Base-by-base conservation (phyloP, 176 grass and related monocot species). In the Tillandsia leiboldiana region DNA sequence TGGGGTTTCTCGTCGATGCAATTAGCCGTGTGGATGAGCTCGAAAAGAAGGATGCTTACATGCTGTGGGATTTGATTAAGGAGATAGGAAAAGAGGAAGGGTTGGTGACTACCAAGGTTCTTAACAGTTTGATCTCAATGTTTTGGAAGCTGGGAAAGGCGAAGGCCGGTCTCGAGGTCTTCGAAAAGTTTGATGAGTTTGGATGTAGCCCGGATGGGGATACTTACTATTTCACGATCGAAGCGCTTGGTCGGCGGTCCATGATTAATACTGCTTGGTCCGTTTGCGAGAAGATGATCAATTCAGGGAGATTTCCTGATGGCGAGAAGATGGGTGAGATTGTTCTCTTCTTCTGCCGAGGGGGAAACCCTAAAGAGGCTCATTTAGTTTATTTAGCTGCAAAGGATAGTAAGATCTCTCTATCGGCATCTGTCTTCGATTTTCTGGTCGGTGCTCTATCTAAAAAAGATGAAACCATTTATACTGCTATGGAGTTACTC, bases 21-120 rank as follows among this genome's bases (percentile, higher is more conserved):
- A 23, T 99, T 51, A 72, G 77, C 57, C 71, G 56, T 26, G 83
- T 65, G 0, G 70, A 49, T 8, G 80, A 83, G 75, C 62, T 86
- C 49, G 70, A 51, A 53, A 94, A 90, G 56, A 82, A 66, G 77
- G 78, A 94, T 33, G 80, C 75, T 0, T 94, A 99, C 78, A 52
- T 81, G 87, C 77, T 99, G 42, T 93, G 90, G 95, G 90, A 99
- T 86, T 69, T 87, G 63, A 27, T 94, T 51, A 94, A 90, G 80
- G 87, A 94, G 75, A 83, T 90, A 48, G 90, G 82, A n/a, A 51
- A 50, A 52, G 78, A 84, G 51, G 77, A 79, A 11, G 84, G 82
- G 51, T 71, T 82, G 48, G 24, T 91, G n/a, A 83, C 57, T 61
- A 86, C 84, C 9, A 59, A 56, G 0, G 59, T 85, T 65, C 72